These are phyloP conservation scores for Huntiella savannae DNA, from an alignment of 2,329 filamentous ascomycete genomes.

Conservation along the genomic window DNA sequence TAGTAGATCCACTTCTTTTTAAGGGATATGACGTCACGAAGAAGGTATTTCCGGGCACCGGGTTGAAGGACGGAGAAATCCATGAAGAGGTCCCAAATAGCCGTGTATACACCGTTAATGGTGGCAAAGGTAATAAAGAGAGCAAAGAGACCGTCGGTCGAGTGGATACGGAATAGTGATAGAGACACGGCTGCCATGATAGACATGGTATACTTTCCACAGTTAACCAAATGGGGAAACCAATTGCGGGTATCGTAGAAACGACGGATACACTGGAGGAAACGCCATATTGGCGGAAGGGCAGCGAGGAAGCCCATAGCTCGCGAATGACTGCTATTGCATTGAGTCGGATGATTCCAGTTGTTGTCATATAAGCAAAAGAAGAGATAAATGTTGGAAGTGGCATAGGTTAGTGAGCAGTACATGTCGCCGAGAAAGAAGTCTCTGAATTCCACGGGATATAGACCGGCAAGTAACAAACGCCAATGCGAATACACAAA, in stretches of 20 bases:
- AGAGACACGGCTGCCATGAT: slow-evolving; percentile 62
- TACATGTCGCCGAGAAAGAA: slow-evolving; percentile 98
- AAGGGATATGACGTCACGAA: slow-evolving; percentile 64
- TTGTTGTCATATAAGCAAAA: slow-evolving; percentile 76
- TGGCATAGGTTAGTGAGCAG: slow-evolving; percentile 81
- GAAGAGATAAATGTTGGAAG: slow-evolving; percentile 71
- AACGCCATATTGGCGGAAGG: slow-evolving; percentile 75
- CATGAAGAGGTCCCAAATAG: slow-evolving; percentile 88
- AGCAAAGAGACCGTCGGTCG: slow-evolving; percentile 35
- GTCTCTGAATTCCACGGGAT: slow-evolving; percentile 89
- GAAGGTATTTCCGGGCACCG: slow-evolving; percentile 43
- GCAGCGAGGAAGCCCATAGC: slow-evolving; percentile 70
- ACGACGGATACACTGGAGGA: slow-evolving; percentile 75
- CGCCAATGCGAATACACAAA: slow-evolving; percentile 81
- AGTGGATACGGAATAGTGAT: slow-evolving; percentile 64
- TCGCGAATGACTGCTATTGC: slow-evolving; percentile 72
- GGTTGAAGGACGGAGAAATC: slow-evolving; percentile 85
- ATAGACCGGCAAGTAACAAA: slow-evolving; percentile 64
- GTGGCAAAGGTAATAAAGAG: slow-evolving; percentile 63
- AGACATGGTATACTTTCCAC: slow-evolving; percentile 74
- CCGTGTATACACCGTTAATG: slow-evolving; percentile 68
- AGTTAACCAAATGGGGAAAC: slow-evolving; percentile 85
- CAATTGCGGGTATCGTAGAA: slow-evolving; percentile 71
- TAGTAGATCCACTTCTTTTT: slow-evolving; percentile 76
- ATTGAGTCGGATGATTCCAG: slow-evolving; percentile 56